Percentiles rank a stretch among this genome's conserved stretches.
These are phyloP conservation scores for Tillandsia leiboldiana DNA, from an alignment of 176 grass and related monocot genomes.

Conservation along the genomic window DNA sequence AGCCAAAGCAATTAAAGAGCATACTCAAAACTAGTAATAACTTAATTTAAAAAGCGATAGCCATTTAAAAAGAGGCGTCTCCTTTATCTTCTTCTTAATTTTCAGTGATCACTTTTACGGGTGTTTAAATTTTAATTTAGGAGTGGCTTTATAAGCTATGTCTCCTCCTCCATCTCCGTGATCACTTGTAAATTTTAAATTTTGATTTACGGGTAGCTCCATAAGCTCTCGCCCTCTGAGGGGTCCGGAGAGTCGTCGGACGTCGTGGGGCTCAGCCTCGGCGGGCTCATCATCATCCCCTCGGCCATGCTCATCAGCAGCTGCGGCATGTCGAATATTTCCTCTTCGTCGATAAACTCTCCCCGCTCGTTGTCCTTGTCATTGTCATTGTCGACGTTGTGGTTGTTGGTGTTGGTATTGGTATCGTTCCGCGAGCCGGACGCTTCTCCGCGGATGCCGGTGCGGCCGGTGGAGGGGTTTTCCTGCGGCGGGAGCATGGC, in stretches of 20 bases:
- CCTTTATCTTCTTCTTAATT: background rate
- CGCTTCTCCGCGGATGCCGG: conserved; percentile 2
- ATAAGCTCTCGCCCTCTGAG: conserved; percentile 54
- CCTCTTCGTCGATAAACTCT: conserved; percentile 84
- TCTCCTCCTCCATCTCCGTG: background rate
- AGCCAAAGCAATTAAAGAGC: too few relatives aligned
- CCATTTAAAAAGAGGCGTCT: too few relatives aligned
- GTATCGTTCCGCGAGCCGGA: background rate
- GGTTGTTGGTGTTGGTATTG: too few relatives aligned
- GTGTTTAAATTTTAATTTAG: background rate
- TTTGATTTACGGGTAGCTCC: conserved; percentile 43
- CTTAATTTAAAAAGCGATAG: too few relatives aligned
- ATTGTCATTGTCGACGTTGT: background rate
- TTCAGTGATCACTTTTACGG: background rate
- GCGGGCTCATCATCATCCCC: conserved; percentile 98
- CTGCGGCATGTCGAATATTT: conserved; percentile 86
- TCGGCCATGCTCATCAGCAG: conserved; percentile 83
- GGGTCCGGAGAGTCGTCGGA: conserved; percentile 51
- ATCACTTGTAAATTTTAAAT: background rate
- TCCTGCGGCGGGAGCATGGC: background rate
- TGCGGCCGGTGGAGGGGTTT: background rate
- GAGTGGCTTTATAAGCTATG: background rate
- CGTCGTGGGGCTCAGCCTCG: conserved; percentile 47
- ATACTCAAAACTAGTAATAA: too few relatives aligned
- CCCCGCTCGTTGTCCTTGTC: conserved; percentile 2